These are phyloP conservation scores for Rhynchosporium graminicola DNA, from an alignment of 2,329 filamentous ascomycete species.

Conservation along the genomic window DNA sequence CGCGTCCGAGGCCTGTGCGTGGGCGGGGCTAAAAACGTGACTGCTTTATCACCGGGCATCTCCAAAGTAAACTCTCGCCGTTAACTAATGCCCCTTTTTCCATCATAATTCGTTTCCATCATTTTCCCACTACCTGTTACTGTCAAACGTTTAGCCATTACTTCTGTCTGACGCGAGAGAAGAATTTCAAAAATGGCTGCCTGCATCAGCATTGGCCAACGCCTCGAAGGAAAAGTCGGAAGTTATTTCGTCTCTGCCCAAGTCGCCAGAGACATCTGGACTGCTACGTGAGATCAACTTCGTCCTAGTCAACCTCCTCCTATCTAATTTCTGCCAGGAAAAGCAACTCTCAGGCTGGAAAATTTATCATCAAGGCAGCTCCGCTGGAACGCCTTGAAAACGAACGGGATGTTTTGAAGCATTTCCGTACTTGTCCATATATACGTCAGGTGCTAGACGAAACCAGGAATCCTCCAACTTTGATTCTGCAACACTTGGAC, in stretches of 20 bases:
- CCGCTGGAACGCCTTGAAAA: constrained; percentile 31
- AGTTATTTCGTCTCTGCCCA: constrained; percentile 31
- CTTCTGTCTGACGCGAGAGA: no score
- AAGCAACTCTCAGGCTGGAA: constrained; percentile 30
- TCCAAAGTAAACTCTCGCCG: no score
- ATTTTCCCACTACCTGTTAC: no score
- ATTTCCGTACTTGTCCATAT: constrained; percentile 26
- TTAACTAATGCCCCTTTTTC: no score
- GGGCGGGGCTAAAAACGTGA: no score
- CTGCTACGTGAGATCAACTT: constrained; percentile 31
- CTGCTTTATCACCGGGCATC: no score
- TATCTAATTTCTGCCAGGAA: no score
- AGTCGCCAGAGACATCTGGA: constrained; percentile 31
- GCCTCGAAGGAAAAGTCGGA: constrained; percentile 31
- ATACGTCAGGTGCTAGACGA: constrained; percentile 35
- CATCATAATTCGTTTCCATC: no score
- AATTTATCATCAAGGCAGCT: constrained; percentile 33
- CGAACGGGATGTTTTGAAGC: constrained; percentile 33
- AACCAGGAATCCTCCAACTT: constrained; percentile 31
- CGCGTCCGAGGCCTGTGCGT: no score
- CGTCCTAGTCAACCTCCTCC: constrained; percentile 23
- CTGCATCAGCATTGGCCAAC: constrained; percentile 31
- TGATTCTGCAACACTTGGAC: constrained; percentile 32
- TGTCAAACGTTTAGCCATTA: no score
- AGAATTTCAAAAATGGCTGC: constrained; percentile 31